phyloP scores from a whole-genome alignment of 2,329 filamentous ascomycete species.

The Triangularia verruculosa region DNA sequence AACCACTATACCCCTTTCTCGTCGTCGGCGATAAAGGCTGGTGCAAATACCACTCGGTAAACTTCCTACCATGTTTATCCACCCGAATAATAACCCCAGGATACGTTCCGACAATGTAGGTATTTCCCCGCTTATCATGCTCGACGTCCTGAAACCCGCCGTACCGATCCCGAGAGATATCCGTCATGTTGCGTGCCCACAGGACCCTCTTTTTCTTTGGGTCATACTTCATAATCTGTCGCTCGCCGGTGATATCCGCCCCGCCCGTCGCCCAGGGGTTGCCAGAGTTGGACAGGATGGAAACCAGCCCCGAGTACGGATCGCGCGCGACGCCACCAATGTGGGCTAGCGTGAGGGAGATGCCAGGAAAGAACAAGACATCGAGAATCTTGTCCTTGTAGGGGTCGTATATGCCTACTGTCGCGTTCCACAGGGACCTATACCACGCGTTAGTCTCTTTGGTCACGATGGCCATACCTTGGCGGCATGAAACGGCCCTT shows the following conservation, averaged over 20 bases:
- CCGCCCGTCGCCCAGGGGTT: conserved; percentile 36
- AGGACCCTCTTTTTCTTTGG: conserved; percentile 26
- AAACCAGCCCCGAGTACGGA: conserved; percentile 31
- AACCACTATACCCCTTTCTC: conserved; percentile 28
- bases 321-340: conserved; percentile 39
- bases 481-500: background rate
- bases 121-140: conserved; percentile 35
- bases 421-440: conserved; percentile 35
- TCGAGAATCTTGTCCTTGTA: conserved; percentile 30
- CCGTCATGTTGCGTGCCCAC: conserved; percentile 36
- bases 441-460: background rate
- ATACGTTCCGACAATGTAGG: conserved; percentile 39
- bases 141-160: conserved; percentile 41
- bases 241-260: conserved; percentile 36
- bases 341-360: conserved; percentile 34
- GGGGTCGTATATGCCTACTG: conserved; percentile 35
- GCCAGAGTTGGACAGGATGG: conserved; percentile 37
- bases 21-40: conserved; percentile 29
- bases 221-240: conserved; percentile 38
- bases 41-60: conserved; percentile 34
- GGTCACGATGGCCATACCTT: background rate
- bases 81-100: conserved; percentile 38
- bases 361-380: conserved; percentile 29
- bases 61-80: conserved; percentile 29
- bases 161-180: conserved; percentile 30